Conservation (phyloP, 139 green algal species). For the Chlorella vulgaris region DNA sequence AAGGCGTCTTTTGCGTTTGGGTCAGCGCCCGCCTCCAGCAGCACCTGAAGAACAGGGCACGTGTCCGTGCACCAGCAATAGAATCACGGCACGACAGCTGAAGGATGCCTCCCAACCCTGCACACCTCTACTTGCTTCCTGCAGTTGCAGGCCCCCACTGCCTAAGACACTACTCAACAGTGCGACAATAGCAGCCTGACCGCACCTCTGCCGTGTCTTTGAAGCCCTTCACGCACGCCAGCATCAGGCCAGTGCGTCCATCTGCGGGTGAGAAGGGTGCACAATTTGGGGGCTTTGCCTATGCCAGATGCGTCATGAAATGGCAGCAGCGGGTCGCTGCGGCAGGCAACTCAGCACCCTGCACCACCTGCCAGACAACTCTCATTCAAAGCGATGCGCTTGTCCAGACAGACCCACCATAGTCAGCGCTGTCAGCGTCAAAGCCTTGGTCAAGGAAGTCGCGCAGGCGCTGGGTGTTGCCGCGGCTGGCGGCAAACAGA, state of each 20-base stretch:
- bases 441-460: constrained; percentile 68
- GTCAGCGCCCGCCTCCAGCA: constrained; percentile 50
- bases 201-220: no score
- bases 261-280: constrained; percentile 31
- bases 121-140: no score
- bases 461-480: constrained; percentile 36
- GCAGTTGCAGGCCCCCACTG: no score
- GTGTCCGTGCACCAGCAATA: no score
- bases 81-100: no score
- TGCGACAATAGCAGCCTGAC: no score
- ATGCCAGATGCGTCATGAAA: no score
- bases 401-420: constrained; percentile 36
- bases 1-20: constrained; percentile 43
- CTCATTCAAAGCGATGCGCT: no score
- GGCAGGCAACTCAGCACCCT: no score
- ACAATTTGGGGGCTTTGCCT: background rate
- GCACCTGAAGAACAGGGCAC: constrained; percentile 40
- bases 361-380: background rate
- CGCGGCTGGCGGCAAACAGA: constrained; percentile 49
- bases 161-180: no score
- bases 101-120: no score
- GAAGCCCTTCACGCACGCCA: constrained; percentile 61
- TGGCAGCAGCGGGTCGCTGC: no score
- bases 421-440: constrained; percentile 49
- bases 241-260: constrained; percentile 67